These are phyloP conservation scores for Entoloma clypeatum DNA, from an alignment of 1,284 basidiomycete genomes.

Conservation along the genomic window DNA sequence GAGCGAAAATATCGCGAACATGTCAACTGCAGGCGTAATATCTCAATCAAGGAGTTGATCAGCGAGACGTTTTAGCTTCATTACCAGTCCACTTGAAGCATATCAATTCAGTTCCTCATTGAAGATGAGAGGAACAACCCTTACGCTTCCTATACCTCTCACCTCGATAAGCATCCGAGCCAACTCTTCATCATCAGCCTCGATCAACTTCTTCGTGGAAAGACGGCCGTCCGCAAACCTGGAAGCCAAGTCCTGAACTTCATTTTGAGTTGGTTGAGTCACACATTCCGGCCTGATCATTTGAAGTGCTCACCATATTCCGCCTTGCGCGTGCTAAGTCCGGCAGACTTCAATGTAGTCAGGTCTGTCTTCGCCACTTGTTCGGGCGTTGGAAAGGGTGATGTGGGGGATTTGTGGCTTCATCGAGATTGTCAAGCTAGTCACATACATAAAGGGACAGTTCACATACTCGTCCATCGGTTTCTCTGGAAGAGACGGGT, in stretches of 20 bases:
- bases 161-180: constrained; percentile 73
- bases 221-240: constrained; percentile 78
- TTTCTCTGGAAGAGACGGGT: constrained; percentile 69
- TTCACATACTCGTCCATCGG: constrained; percentile 38
- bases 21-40: constrained; percentile 52
- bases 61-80: constrained; percentile 2
- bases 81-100: constrained; percentile 47
- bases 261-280: not conserved
- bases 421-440: constrained; percentile 1
- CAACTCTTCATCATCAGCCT: constrained; percentile 73
- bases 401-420: constrained; percentile 19
- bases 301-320: constrained; percentile 64
- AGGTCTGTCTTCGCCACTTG: constrained; percentile 64
- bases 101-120: constrained; percentile 2
- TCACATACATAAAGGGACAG: not conserved
- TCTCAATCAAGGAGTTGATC: not conserved
- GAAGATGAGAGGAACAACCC: constrained; percentile 21
- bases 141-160: constrained; percentile 74
- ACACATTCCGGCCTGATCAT: not conserved
- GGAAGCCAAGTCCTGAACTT: constrained; percentile 74
- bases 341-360: constrained; percentile 60
- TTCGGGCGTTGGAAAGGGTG: constrained; percentile 67
- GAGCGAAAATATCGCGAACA: constrained; percentile 88
- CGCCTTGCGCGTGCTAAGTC: constrained; percentile 77
- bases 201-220: constrained; percentile 64